These are phyloP conservation scores for Volvox carteri DNA, from an alignment of 163 green algal genomes.

Conservation along the genomic window DNA sequence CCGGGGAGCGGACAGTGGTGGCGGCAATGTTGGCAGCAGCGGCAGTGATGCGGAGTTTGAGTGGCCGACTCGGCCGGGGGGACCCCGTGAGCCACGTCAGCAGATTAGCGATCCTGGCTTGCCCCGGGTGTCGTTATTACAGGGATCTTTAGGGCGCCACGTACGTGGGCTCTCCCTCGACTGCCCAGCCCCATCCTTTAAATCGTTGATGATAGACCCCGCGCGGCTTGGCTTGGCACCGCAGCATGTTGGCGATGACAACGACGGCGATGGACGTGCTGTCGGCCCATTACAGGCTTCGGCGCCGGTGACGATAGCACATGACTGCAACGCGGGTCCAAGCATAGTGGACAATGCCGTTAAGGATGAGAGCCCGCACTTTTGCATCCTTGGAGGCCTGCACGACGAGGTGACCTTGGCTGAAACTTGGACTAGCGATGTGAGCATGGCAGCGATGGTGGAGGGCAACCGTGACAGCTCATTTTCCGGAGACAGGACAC, in stretches of 20 bases:
- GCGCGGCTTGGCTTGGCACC: not conserved
- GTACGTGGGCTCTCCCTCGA: not conserved
- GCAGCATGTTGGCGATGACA: not conserved
- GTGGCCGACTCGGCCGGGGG: too few relatives aligned
- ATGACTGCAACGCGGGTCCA: too few relatives aligned
- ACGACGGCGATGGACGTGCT: too few relatives aligned
- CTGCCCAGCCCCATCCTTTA: not conserved
- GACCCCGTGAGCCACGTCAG: not conserved
- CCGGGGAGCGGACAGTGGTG: too few relatives aligned
- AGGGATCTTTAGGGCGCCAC: too few relatives aligned
- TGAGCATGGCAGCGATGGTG: not conserved
- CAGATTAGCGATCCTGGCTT: not conserved
- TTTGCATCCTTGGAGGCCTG: not conserved
- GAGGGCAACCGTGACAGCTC: not conserved
- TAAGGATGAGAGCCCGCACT: not conserved
- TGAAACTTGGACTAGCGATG: conserved; percentile 16
- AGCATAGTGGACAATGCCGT: too few relatives aligned
- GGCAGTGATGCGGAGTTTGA: too few relatives aligned
- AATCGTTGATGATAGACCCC: not conserved
- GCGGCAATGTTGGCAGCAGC: too few relatives aligned
- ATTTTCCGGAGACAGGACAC: too few relatives aligned
- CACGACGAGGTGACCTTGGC: not conserved
- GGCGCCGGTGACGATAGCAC: too few relatives aligned
- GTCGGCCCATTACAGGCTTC: too few relatives aligned
- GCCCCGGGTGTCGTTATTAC: too few relatives aligned